Conservation (phyloP, 2,329 filamentous ascomycete genomes). For the Phaeosphaeriaceae sp. region DNA sequence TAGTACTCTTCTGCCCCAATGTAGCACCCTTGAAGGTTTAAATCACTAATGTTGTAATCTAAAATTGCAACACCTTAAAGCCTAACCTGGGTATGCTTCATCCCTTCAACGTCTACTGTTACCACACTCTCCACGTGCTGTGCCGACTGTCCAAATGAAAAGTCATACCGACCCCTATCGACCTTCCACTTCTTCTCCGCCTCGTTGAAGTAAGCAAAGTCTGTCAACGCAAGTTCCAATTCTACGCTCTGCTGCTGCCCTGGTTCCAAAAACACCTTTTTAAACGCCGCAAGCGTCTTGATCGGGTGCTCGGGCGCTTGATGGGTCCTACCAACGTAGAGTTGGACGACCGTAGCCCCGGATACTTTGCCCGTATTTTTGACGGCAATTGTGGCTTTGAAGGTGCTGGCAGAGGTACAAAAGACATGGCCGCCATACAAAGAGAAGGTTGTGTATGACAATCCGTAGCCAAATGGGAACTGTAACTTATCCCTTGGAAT, state of each 20-base stretch:
- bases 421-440: slow-evolving; percentile 62
- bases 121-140: slow-evolving; percentile 32
- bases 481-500: slow-evolving; percentile 61
- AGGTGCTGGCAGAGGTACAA: slow-evolving; percentile 59
- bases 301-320: slow-evolving; percentile 57
- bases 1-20: too few species aligned
- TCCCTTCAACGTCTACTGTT: slow-evolving; percentile 29
- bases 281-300: slow-evolving; percentile 73
- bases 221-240: slow-evolving; percentile 48
- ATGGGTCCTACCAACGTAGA: slow-evolving; percentile 63
- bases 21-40: too few species aligned
- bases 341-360: slow-evolving; percentile 61
- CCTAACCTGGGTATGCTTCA: slow-evolving; percentile 10
- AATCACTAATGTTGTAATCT: too few species aligned
- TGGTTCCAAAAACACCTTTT: slow-evolving; percentile 65
- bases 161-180: slow-evolving; percentile 39
- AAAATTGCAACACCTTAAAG: neutral
- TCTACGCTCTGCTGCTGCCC: slow-evolving; percentile 64
- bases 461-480: slow-evolving; percentile 50
- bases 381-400: slow-evolving; percentile 49
- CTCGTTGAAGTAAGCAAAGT: slow-evolving; percentile 45
- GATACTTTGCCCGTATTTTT: slow-evolving; percentile 58
- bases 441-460: slow-evolving; percentile 50
- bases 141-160: slow-evolving; percentile 41
- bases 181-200: slow-evolving; percentile 33